These are phyloP conservation scores for Tephrocybe sp. DNA, from an alignment of 768 basidiomycete genomes.

Conservation along the genomic window DNA sequence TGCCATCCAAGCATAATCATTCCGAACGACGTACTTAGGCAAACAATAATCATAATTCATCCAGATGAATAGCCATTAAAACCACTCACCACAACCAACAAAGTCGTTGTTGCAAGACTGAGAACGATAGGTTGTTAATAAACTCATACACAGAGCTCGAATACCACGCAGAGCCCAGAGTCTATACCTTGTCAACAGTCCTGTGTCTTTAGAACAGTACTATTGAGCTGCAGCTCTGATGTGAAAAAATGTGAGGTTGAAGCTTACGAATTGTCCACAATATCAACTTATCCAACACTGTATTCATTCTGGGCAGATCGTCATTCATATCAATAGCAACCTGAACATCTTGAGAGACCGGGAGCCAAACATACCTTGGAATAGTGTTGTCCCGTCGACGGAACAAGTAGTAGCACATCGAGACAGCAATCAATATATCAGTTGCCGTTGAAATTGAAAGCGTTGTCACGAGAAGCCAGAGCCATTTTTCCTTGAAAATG, in stretches of 20 bases:
- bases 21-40: not conserved
- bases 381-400: not conserved
- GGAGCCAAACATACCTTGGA: not conserved
- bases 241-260: not conserved
- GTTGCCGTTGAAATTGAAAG: not conserved
- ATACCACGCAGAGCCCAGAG: not conserved
- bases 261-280: conserved; percentile 7
- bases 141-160: too few relatives aligned
- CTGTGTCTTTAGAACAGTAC: not conserved
- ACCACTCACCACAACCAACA: not conserved
- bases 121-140: not conserved
- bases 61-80: not conserved
- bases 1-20: not conserved
- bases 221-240: not conserved
- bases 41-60: not conserved
- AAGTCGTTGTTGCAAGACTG: not conserved
- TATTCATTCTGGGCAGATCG: not conserved
- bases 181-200: not conserved
- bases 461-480: conserved; percentile 1
- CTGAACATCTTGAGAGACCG: not conserved
- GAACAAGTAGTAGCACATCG: conserved; percentile 5
- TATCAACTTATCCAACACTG: conserved; percentile 6
- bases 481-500: not conserved
- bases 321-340: not conserved
- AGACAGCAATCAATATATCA: conserved; percentile 3